Conservation (phyloP, 2,329 filamentous ascomycete species). For the Phoma sp. region DNA sequence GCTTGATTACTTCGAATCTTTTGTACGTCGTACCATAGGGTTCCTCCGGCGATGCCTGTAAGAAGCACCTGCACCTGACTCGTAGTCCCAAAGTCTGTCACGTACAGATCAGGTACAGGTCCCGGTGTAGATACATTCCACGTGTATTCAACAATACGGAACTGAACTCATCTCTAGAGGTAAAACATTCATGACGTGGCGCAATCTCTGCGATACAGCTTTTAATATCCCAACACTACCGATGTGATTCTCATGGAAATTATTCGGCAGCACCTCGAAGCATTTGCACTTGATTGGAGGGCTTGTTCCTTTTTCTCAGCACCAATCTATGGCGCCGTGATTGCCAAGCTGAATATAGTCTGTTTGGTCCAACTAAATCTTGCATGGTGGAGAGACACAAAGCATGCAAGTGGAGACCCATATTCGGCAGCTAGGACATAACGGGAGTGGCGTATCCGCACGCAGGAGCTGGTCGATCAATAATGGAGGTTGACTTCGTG, state of each 20-base stretch:
- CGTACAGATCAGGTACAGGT: not conserved
- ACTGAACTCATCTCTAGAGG: too few relatives aligned
- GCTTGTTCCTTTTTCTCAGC: not conserved
- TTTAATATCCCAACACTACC: not conserved
- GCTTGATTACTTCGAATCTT: not conserved
- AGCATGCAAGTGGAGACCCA: not conserved
- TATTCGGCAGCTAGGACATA: not conserved
- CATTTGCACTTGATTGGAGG: not conserved
- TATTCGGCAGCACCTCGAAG: not conserved
- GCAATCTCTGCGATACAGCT: not conserved
- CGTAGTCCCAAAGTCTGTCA: not conserved
- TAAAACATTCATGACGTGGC: conserved; percentile 3
- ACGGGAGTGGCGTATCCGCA: not conserved
- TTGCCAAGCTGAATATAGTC: too few relatives aligned
- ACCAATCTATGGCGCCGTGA: not conserved
- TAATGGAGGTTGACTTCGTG: not conserved
- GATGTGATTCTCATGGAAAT: not conserved
- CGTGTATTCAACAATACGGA: not conserved
- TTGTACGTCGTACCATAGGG: not conserved
- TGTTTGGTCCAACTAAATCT: not conserved
- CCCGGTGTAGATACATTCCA: not conserved
- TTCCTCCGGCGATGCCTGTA: not conserved
- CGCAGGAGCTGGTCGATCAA: not conserved
- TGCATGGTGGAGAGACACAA: not conserved
- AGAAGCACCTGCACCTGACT: not conserved